Evolutionary conservation across 2,329 filamentous ascomycete species (phyloP).

Genomic region (Stenocarpella maydis): DNA sequence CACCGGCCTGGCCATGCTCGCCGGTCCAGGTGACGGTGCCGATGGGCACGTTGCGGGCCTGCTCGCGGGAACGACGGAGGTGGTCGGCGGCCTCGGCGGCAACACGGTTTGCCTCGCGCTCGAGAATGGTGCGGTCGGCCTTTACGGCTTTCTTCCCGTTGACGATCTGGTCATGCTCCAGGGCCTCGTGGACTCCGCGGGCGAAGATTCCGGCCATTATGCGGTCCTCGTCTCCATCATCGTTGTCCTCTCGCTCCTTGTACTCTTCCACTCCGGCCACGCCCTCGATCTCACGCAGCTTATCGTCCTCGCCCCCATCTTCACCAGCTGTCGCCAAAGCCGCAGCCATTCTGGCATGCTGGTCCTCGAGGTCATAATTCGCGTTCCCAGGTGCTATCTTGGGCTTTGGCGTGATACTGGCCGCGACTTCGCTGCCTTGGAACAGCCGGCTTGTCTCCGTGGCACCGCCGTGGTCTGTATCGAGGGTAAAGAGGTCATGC

Average conservation of each 20-base stretch:
- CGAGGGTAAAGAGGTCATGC: slow-evolving; percentile 89
- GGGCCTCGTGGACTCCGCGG: slow-evolving; percentile 84
- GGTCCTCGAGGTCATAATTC: slow-evolving; percentile 34
- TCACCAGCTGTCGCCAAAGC: slow-evolving; percentile 30
- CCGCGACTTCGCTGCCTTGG: slow-evolving; percentile 79
- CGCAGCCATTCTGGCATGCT: slow-evolving; percentile 27
- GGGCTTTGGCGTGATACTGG: slow-evolving; percentile 38
- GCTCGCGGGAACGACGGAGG: slow-evolving; percentile 75
- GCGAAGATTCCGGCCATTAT: slow-evolving; percentile 92
- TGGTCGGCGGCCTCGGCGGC: slow-evolving; percentile 81
- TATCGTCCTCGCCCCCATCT: slow-evolving; percentile 41
- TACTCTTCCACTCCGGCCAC: slow-evolving; percentile 73
- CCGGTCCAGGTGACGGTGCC: slow-evolving; percentile 96
- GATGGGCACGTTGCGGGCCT: slow-evolving; percentile 76
- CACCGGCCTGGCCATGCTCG: slow-evolving; percentile 78
- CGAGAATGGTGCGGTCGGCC: slow-evolving; percentile 80
- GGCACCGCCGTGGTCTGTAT: slow-evolving; percentile 69
- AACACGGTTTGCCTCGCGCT: slow-evolving; percentile 81
- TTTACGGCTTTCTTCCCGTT: slow-evolving; percentile 75
- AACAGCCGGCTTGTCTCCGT: slow-evolving; percentile 90
- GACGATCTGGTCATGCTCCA: slow-evolving; percentile 93
- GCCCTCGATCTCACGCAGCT: slow-evolving; percentile 52
- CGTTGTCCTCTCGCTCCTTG: slow-evolving; percentile 58
- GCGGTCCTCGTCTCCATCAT: slow-evolving; percentile 69
- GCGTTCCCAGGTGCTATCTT: slow-evolving; percentile 32